These are phyloP conservation scores for Tylopilus subfusipes DNA, from an alignment of 768 basidiomycete species.

Conservation along the genomic window DNA sequence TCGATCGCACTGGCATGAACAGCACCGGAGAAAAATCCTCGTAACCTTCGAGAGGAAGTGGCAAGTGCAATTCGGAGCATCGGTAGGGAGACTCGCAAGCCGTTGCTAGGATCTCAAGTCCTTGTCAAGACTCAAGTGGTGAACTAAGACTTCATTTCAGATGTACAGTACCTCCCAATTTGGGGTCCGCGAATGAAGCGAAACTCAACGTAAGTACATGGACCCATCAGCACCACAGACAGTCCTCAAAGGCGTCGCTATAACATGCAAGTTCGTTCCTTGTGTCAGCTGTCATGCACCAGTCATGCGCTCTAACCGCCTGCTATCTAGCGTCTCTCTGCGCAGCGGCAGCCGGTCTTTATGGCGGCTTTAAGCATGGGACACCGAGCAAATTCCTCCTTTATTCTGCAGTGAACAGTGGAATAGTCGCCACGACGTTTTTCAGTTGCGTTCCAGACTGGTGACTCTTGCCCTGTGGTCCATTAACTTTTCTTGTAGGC, in stretches of 20 bases:
- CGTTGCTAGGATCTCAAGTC: not conserved
- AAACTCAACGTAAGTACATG: slow-evolving; percentile 21
- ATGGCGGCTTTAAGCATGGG: slow-evolving; percentile 46
- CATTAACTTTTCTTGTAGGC: slow-evolving; percentile 39
- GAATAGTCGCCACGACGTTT: slow-evolving; percentile 68
- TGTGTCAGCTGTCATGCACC: slow-evolving; percentile 1
- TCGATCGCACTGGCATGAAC: not conserved
- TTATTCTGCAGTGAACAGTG: slow-evolving; percentile 68
- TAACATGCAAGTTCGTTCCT: slow-evolving; percentile 79
- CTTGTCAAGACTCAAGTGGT: not conserved
- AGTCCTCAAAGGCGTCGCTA: slow-evolving; percentile 54
- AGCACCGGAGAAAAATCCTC: slow-evolving; percentile 6
- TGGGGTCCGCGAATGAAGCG: not conserved
- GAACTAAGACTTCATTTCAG: not conserved
- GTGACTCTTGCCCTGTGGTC: not conserved
- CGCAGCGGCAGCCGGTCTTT: slow-evolving; percentile 42
- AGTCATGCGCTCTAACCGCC: slow-evolving; percentile 26
- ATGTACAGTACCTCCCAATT: not conserved
- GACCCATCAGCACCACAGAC: slow-evolving; percentile 36
- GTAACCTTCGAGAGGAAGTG: slow-evolving; percentile 2
- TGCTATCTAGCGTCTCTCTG: slow-evolving; percentile 51
- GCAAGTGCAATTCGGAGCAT: slow-evolving; percentile 14
- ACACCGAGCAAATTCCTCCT: slow-evolving; percentile 48
- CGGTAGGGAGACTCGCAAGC: not conserved
- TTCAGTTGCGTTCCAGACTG: slow-evolving; percentile 54